Evolutionary conservation across 164 flowering plant species (phyloP), one percentile per base, ranked within the genome.

Genomic region (Berberis vulgaris): DNA sequence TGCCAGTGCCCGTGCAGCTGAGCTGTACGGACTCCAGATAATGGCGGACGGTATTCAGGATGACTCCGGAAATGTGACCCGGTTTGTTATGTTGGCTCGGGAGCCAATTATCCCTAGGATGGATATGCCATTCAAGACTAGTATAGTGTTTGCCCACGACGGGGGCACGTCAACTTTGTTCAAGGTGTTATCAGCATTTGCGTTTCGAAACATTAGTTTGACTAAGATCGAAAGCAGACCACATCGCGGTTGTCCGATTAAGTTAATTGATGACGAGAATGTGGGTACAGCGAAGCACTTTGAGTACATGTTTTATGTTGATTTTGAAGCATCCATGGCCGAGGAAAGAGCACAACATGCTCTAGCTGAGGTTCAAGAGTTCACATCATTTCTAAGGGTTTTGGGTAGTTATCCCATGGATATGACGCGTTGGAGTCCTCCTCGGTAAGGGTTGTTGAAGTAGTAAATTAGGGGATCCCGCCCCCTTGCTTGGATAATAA

Each of bases 321-420:
- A 90, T 59, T 86, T 90, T 61, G 90, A 90, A 76, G 94, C 97
- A 5, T 90, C 97, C 4, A 87, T 90, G 90, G 91, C 90, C 0
- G 94, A 90, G 2, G 74, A 78, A 3, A 80, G 91, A 42, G 91
- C 90, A 1, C 97, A 87, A 54, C 56, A 78, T 63, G 94, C 97
- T 52, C 69, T 90, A n/a, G 79, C 78, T 7, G 92, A 87, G 73
- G 74, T 90, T 54, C 91, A 86, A 84, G 96, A 85, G 46, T 66
- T 80, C 71, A 71, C 75, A 3, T 70, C 74, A 6, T 81, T 78
- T 61, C 69, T 81, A n/a, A 74, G 84, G 67, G 84, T 81, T 0
- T 67, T 81, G 49, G 84, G 84, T 1, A 78, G 82, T 65, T 81
- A 78, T 66, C 84, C 84, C 45, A 81, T 81, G 82, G 82, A 81